Evolutionary conservation across 1,139 yeast genomes (phyloP).

Genomic region (Zygotorulaspora mrakii): DNA sequence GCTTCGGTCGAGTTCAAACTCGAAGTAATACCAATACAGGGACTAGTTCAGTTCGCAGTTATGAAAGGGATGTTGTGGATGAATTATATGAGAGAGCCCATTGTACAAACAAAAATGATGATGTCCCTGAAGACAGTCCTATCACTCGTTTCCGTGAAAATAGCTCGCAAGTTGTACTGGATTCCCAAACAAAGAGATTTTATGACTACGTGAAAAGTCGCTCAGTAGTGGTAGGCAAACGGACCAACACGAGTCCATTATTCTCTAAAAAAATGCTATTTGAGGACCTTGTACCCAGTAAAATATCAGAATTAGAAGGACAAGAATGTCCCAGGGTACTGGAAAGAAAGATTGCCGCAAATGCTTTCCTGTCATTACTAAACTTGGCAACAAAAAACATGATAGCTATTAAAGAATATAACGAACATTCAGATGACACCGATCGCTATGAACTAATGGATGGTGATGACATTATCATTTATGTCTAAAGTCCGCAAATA

Average conservation of each 20-base stretch:
- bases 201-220: conserved; percentile 30
- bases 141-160: neutral
- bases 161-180: conserved; percentile 14
- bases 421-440: conserved; percentile 15
- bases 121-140: neutral
- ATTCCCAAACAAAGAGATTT: conserved; percentile 29
- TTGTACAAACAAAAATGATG: neutral
- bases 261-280: conserved; percentile 25
- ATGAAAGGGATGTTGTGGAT: conserved; percentile 25
- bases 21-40: conserved; percentile 22
- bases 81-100: conserved; percentile 18
- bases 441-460: conserved; percentile 15
- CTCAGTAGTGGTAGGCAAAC: conserved; percentile 22
- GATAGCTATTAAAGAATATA: conserved; percentile 10
- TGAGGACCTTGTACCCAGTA: conserved; percentile 33
- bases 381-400: conserved; percentile 31
- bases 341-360: conserved; percentile 31
- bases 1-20: conserved; percentile 26
- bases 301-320: conserved; percentile 11
- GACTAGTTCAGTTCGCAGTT: conserved; percentile 9
- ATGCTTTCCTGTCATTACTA: conserved; percentile 32
- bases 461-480: conserved; percentile 23
- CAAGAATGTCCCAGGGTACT: conserved; percentile 8
- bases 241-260: conserved; percentile 20
- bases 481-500: conserved; percentile 6